phyloP scores from a whole-genome alignment of 257 asterid genomes.

The Schizonepeta tenuifolia region DNA sequence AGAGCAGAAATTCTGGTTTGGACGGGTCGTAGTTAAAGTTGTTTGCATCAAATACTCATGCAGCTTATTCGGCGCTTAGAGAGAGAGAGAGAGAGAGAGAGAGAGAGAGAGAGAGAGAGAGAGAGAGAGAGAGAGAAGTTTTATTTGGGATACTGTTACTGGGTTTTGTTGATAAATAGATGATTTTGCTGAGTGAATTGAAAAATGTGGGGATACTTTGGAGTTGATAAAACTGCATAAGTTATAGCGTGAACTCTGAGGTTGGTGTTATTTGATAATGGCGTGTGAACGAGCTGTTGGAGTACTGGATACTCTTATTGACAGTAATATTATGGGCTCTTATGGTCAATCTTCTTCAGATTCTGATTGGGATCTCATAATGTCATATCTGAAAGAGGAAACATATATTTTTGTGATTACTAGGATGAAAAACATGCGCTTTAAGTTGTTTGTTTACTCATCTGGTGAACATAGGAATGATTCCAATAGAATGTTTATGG shows the following conservation, averaged over 20 bases:
- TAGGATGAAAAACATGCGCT: not conserved
- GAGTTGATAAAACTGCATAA: not conserved
- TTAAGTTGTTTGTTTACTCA: not conserved
- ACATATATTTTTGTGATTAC: not conserved
- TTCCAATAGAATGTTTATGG: not conserved
- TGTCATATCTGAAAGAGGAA: not conserved
- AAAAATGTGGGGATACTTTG: slow-evolving; percentile 18
- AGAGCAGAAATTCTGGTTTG: not conserved
- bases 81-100: too few species aligned
- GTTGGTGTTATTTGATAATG: not conserved
- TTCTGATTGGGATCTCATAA: not conserved
- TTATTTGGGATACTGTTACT: not conserved
- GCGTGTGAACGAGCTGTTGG: not conserved
- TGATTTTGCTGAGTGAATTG: slow-evolving; percentile 1
- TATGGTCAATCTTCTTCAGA: slow-evolving; percentile 4
- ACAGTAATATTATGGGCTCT: not conserved
- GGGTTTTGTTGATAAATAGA: not conserved
- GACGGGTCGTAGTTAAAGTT: not conserved
- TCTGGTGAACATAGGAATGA: slow-evolving; percentile 10
- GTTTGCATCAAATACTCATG: not conserved
- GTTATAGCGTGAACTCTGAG: not conserved
- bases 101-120: too few species aligned
- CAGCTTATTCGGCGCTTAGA: not conserved
- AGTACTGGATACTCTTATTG: not conserved
- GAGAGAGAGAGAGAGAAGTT: too few species aligned